Percentiles rank a stretch among this genome's conserved stretches.
phyloP scores from a whole-genome alignment of 2,329 filamentous ascomycete species.

The Colletotrichum liaoningense region DNA sequence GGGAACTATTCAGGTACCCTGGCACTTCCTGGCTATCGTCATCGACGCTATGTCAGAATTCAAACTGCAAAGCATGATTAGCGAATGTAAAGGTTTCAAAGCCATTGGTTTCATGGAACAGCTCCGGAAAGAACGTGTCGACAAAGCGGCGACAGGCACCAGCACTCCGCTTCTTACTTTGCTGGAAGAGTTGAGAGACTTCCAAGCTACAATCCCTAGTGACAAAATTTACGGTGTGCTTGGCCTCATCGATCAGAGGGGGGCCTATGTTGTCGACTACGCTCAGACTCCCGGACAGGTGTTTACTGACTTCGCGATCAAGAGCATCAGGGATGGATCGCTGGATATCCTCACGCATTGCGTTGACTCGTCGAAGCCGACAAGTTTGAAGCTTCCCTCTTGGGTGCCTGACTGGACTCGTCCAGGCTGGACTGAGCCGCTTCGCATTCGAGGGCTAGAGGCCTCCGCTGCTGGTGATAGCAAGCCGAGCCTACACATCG shows the following conservation, averaged over 20 bases:
- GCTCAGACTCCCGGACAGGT: background rate
- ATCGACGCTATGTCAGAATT: background rate
- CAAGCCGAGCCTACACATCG: background rate
- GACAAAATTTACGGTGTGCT: conserved; percentile 28
- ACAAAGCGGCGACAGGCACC: background rate
- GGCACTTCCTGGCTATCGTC: background rate
- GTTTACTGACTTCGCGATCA: conserved; percentile 9
- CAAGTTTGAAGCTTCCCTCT: conserved; percentile 15
- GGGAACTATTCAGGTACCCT: conserved; percentile 3
- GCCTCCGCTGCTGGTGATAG: background rate
- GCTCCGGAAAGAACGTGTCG: background rate
- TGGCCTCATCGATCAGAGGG: background rate
- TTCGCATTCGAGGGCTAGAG: conserved; percentile 11
- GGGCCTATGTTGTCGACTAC: conserved; percentile 11
- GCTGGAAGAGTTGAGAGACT: conserved; percentile 25
- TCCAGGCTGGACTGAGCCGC: conserved; percentile 31
- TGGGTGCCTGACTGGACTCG: conserved; percentile 36
- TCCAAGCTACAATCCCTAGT: conserved; percentile 13
- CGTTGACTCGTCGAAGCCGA: conserved; percentile 14
- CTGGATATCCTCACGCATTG: conserved; percentile 13
- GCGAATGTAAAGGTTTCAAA: conserved; percentile 23
- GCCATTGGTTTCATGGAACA: conserved; percentile 9
- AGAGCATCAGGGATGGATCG: background rate
- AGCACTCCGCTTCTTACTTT: background rate
- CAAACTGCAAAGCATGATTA: conserved; percentile 4